Conservation (phyloP, 2,329 filamentous ascomycete species). For the Penicillium brasilianum region DNA sequence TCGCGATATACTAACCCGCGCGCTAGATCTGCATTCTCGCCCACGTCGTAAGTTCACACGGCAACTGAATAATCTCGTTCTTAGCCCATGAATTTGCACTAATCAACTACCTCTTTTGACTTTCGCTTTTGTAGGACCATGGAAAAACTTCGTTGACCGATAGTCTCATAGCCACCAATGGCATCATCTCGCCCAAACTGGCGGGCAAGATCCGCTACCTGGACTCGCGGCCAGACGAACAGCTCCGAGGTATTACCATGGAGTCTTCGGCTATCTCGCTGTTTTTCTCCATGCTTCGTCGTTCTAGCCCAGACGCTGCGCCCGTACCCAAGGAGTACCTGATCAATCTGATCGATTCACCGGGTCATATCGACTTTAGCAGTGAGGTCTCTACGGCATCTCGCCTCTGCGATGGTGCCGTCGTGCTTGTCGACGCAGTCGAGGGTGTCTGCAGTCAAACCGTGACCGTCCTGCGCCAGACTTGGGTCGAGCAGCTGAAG, state of each 20-base stretch:
- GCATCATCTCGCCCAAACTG: constrained; percentile 97
- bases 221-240: constrained; percentile 94
- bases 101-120: constrained; percentile 3
- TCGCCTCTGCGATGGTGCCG: constrained; percentile 88
- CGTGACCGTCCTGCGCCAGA: constrained; percentile 91
- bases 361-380: constrained; percentile 98
- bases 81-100: neutral
- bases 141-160: constrained; percentile 98
- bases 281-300: constrained; percentile 88
- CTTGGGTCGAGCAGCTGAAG: constrained; percentile 94
- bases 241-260: constrained; percentile 98
- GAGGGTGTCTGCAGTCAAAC: constrained; percentile 99
- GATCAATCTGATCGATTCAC: constrained; percentile 97
- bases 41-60: constrained; percentile 71
- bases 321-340: constrained; percentile 86
- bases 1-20: constrained; percentile 39
- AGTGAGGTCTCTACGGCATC: constrained; percentile 97
- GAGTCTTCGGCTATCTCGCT: constrained; percentile 97
- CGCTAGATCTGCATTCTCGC: constrained; percentile 88
- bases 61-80: neutral
- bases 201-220: constrained; percentile 98
- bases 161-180: constrained; percentile 95
- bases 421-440: constrained; percentile 93
- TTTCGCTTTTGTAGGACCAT: constrained; percentile 69
- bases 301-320: constrained; percentile 68